Evolutionary conservation across 371 early-diverging fungal genomes (phyloP), one percentile per base, ranked within the genome.

Genomic region (Apophysomyces variabilis): DNA sequence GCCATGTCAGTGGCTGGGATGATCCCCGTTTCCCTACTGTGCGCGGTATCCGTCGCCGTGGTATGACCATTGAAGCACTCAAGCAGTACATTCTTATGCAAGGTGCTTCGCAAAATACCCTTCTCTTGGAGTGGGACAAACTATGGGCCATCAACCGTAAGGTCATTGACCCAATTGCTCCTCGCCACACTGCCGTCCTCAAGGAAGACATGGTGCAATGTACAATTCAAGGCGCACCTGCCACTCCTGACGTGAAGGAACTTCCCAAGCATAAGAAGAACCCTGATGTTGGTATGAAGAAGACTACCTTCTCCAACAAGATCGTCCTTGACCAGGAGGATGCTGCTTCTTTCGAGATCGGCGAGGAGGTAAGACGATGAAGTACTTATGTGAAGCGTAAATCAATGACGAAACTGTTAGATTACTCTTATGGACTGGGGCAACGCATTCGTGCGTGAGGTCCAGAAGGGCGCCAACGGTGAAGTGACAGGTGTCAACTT

Each of bases 391-490:
- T 26, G 32, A 26, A 26, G 32, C 32, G 32, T 26, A 26, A 26
- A 26, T 26, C 32, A 26, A 26, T 26, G 32, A 26, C 3, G 32
- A 26, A 26, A 26, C 32, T 26, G 3, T 72, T 61, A 79, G 83
- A 78, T 98, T 66, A 99, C 99, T 11, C 82, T 99, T 60, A 99
- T 99, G 99, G 98, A 99, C 83, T 99, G 99, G 96, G 99, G 99
- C 65, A 99, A 99, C 78, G 97, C 93, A 14, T 90, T 98, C 77
- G 92, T 99, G 37, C 87, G 84, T 67, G 71, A 78, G 7, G 86
- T 88, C 60, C 66, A 77, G 45, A 81, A 85, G 68, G 83, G 89
- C 62, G 80, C 79, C 59, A 75, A 75, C 45, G 77, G 82, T 39
- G 83, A 83, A 11, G 91, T 90, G 2, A 81, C 76, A 0, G 60